Evolutionary conservation across 495 filamentous ascomycete genomes (phyloP), one percentile per base, ranked within the genome.

Genomic region (Tuber borchii): DNA sequence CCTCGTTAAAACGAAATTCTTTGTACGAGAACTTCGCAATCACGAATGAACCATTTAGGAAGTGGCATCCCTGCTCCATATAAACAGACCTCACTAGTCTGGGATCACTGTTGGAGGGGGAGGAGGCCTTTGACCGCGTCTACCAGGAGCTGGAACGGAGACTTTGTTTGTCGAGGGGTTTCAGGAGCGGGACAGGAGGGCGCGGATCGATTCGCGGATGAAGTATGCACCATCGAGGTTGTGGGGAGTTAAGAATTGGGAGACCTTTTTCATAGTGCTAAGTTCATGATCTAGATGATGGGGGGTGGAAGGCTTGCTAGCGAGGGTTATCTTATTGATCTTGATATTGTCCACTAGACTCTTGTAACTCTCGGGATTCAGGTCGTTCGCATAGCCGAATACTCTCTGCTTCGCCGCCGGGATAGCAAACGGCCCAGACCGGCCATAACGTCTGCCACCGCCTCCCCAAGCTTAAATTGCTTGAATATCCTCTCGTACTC

Each of bases 331-430:
- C 84, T 96, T 96, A 85, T 99, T 99, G 44, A 88, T 85, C 48
- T 84, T 83, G 22, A 96, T 88, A 7, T 92, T 92, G 71, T 90
- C 87, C 51, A 86, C 80, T 82, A 99, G 89, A 70, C 88, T 89
- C 70, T 85, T 87, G 83, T 88, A 92, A 74, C 93, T 93, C 74
- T 95, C 92, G 7, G 95, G 95, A 80, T 99, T 99, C 81, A 97
- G 89, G 82, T 99, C 95, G 83, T 98, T 98, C 17, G 94, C 95
- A 91, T 92, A 97, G 51, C 97, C 94, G 79, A 97, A 95, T n/a
- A 93, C 91, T 69, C 89, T 88, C 84, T 91, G 94, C 85, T 91
- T 95, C 40, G 92, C 95, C 1, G 95, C 94, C 0, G 95, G 95
- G 3, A 98, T 86, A 43, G 94, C 94, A 83, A 99, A 99, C 1